Evolutionary conservation across 805 yeast species (phyloP).

Genomic region (Candida succiphila): DNA sequence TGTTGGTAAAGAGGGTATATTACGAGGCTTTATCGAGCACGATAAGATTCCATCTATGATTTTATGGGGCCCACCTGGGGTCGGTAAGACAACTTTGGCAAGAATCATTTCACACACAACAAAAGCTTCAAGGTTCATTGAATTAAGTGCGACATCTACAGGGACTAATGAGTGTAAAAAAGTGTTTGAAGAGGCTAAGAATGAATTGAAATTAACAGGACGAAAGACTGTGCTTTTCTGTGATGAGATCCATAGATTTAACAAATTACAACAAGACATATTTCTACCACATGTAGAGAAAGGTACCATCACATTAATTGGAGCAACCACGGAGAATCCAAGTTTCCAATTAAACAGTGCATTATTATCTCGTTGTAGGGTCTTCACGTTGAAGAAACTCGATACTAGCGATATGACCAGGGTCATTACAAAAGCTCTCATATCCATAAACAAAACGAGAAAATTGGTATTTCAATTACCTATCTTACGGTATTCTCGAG

Average conservation of each 20-base stretch:
- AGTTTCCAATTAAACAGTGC: conserved; percentile 76
- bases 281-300: conserved; percentile 76
- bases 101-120: conserved; percentile 46
- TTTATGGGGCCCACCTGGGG: conserved; percentile 94
- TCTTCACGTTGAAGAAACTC: conserved; percentile 57
- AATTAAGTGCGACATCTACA: conserved; percentile 76
- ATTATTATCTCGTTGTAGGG: conserved; percentile 72
- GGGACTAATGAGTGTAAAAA: conserved; percentile 57
- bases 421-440: conserved; percentile 50
- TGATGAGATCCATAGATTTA: conserved; percentile 89
- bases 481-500: conserved; percentile 41
- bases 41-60: conserved; percentile 79
- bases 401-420: conserved; percentile 34
- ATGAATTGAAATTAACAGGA: conserved; percentile 34
- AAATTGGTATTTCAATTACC: conserved; percentile 39
- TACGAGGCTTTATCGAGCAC: conserved; percentile 53
- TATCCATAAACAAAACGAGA: conserved; percentile 49
- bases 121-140: conserved; percentile 48
- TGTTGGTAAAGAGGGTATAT: conserved; percentile 52
- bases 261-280: conserved; percentile 79
- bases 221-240: conserved; percentile 66
- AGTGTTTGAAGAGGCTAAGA: conserved; percentile 41
- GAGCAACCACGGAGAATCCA: conserved; percentile 98
- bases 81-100: conserved; percentile 78
- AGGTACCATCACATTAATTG: conserved; percentile 74